A percentile compares a stretch with the other conserved stretches of the same genome.
Evolutionary conservation across 768 basidiomycete species (phyloP).

Genomic region (Auricularia heimuer): DNA sequence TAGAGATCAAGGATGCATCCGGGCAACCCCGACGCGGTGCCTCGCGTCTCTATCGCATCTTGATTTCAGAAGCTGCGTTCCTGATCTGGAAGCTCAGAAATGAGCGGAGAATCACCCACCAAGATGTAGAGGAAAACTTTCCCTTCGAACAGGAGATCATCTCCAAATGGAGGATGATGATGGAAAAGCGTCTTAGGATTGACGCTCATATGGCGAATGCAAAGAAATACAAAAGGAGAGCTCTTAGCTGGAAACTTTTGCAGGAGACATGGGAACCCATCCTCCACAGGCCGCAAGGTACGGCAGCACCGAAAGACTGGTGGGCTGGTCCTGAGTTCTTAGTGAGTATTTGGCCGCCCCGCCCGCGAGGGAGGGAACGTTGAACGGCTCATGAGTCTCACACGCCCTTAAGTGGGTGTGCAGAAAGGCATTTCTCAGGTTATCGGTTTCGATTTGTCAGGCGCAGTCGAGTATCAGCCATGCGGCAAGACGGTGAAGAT

Average conservation of each 20-base stretch:
- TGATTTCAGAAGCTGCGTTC: neutral
- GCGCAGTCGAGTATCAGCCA: neutral
- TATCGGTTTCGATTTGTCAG: neutral
- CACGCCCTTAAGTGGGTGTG: neutral
- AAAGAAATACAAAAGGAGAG: neutral
- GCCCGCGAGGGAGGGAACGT: neutral
- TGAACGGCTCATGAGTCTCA: neutral
- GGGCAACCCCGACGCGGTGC: neutral
- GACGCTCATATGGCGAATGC: neutral
- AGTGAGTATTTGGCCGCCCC: neutral
- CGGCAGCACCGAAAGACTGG: neutral
- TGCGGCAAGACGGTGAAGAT: neutral
- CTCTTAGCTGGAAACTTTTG: neutral
- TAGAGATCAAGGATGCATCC: neutral
- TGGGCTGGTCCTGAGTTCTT: neutral
- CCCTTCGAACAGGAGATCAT: neutral
- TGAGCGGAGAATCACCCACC: neutral
- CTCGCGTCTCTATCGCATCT: neutral
- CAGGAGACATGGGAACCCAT: neutral
- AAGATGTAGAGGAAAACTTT: neutral
- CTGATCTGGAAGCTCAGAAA: neutral
- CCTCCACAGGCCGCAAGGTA: neutral
- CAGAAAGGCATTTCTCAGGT: neutral
- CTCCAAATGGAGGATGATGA: neutral
- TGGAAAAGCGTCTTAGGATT: neutral